Conservation (phyloP, 1,284 basidiomycete genomes). For the Tetrapyrgos nigripes region DNA sequence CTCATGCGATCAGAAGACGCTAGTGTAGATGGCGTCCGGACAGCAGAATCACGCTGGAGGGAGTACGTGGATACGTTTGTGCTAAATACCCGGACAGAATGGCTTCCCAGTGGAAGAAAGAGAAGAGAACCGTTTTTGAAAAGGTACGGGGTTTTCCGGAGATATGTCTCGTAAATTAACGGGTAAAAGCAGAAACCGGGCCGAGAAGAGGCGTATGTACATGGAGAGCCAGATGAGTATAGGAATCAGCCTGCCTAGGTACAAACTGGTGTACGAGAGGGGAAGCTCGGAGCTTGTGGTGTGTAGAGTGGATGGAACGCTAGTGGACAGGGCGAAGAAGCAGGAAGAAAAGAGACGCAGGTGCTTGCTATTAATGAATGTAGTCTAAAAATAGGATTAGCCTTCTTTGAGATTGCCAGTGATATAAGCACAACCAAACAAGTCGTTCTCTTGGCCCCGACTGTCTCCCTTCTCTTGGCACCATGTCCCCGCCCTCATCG, state of each 20-base stretch:
- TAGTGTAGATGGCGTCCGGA: conserved; percentile 57
- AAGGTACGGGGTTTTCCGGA: conserved; percentile 42
- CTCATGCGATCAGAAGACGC: conserved; percentile 84
- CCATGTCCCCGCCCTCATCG: neutral
- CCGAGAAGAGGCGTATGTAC: conserved; percentile 25
- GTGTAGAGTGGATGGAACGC: conserved; percentile 56
- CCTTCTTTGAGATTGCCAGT: neutral
- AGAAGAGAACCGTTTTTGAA: conserved; percentile 51
- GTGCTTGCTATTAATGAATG: conserved; percentile 3
- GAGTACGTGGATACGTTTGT: conserved; percentile 91
- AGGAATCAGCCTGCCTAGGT: conserved; percentile 68
- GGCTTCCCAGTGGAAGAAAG: conserved; percentile 57
- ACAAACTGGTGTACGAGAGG: conserved; percentile 78
- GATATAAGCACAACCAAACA: neutral
- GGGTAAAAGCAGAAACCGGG: conserved; percentile 31
- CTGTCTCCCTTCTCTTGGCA: conserved; percentile 29
- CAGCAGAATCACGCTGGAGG: conserved; percentile 71
- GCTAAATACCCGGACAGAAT: conserved; percentile 74
- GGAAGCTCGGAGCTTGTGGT: conserved; percentile 61
- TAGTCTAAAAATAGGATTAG: neutral
- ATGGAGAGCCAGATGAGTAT: conserved; percentile 55
- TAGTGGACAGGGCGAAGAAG: conserved; percentile 33
- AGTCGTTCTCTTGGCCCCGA: conserved; percentile 1
- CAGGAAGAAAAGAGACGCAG: conserved; percentile 10
- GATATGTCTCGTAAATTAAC: conserved; percentile 37